Evolutionary conservation across 1,284 basidiomycete species (phyloP).

Genomic region (Tetrapyrgos nigripes): DNA sequence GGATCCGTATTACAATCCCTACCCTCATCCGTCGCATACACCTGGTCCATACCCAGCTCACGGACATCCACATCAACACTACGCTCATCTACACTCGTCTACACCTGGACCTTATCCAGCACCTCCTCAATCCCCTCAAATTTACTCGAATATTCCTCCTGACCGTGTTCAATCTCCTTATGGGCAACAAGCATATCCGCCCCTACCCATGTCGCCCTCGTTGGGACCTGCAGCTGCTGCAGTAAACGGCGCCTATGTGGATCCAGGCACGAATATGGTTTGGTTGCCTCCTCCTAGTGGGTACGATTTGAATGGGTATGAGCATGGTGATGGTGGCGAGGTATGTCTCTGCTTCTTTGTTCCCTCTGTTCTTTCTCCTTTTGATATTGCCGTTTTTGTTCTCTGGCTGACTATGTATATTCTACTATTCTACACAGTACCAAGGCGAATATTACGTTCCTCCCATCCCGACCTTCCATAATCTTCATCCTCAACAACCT

Average conservation of each 20-base stretch:
- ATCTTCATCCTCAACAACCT: too few species aligned
- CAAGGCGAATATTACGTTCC: neutral
- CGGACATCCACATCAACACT: neutral
- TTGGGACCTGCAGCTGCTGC: neutral
- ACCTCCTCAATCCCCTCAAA: too few species aligned
- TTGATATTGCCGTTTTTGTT: too few species aligned
- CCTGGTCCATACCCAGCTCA: slow-evolving; percentile 5
- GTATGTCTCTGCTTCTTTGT: neutral
- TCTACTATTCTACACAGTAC: neutral
- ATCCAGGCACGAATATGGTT: slow-evolving; percentile 13
- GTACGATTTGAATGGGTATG: neutral
- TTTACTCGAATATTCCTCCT: too few species aligned
- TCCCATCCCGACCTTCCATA: neutral
- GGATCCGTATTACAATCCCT: slow-evolving; percentile 12
- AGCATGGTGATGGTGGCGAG: neutral
- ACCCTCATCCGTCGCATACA: slow-evolving; percentile 25
- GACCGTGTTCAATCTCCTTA: slow-evolving; percentile 2
- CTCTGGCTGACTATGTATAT: too few species aligned
- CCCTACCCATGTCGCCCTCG: slow-evolving; percentile 4
- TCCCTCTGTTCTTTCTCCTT: neutral
- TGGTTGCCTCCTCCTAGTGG: slow-evolving; percentile 9
- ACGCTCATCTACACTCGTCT: neutral
- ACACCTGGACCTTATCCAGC: neutral
- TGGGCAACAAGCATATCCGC: neutral
- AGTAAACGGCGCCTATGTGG: slow-evolving; percentile 4